Evolutionary conservation across 2,329 filamentous ascomycete genomes (phyloP).

Genomic region (Epichloe scottii): DNA sequence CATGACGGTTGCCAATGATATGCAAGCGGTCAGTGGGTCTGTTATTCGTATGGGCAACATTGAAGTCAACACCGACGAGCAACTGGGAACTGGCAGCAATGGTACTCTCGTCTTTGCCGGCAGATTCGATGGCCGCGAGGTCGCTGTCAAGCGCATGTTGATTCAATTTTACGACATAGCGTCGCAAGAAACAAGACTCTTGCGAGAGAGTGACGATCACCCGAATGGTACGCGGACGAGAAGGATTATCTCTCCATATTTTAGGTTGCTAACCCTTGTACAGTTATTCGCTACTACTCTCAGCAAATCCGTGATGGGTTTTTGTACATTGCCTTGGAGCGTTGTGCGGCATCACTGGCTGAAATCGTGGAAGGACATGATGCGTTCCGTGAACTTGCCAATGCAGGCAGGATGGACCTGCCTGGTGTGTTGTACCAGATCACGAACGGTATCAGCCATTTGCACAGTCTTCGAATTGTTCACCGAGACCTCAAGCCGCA

Average conservation of each 20-base stretch:
- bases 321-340: conserved; percentile 88
- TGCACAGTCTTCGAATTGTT: conserved; percentile 87
- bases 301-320: conserved; percentile 83
- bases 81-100: conserved; percentile 73
- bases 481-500: conserved; percentile 96
- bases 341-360: conserved; percentile 85
- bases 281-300: conserved; percentile 89
- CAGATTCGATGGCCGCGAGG: conserved; percentile 83
- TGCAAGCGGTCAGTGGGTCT: conserved; percentile 46
- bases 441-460: conserved; percentile 73
- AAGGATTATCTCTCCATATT: background rate
- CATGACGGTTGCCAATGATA: conserved; percentile 42
- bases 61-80: conserved; percentile 49
- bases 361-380: conserved; percentile 74
- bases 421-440: conserved; percentile 79
- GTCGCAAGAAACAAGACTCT: conserved; percentile 78
- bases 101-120: conserved; percentile 94
- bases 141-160: conserved; percentile 94
- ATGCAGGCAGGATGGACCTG: conserved; percentile 61
- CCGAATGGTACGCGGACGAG: conserved; percentile 51
- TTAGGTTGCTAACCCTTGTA: background rate
- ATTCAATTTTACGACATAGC: conserved; percentile 94
- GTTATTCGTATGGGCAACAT: conserved; percentile 51
- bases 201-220: conserved; percentile 91
- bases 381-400: conserved; percentile 54